A percentile compares a stretch with the other conserved stretches of the same genome.
Evolutionary conservation across 345 rosid species (phyloP).

Genomic region (Laguncularia racemosa): DNA sequence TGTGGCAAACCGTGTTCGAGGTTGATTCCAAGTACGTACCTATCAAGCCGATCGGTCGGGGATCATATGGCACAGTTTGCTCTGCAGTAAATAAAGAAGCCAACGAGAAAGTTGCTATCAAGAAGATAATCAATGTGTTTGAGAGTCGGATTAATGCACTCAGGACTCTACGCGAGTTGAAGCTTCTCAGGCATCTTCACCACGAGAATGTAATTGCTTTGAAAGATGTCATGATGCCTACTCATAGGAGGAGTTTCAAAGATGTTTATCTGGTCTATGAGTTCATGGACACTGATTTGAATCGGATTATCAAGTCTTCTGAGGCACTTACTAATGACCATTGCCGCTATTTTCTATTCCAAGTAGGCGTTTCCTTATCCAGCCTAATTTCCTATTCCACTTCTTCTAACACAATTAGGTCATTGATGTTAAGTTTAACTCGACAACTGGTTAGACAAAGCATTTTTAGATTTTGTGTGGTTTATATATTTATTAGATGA

Average conservation of each 20-base stretch:
- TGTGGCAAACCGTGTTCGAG: slow-evolving; percentile 87
- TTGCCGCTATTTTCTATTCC: slow-evolving; percentile 75
- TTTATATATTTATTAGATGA: too few species aligned
- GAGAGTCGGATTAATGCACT: slow-evolving; percentile 64
- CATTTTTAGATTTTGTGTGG: too few species aligned
- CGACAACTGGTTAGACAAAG: too few species aligned
- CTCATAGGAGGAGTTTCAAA: slow-evolving; percentile 51
- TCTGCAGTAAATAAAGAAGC: slow-evolving; percentile 60
- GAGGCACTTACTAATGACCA: slow-evolving; percentile 66
- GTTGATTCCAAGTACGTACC: slow-evolving; percentile 78
- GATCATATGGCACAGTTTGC: slow-evolving; percentile 75
- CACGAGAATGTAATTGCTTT: slow-evolving; percentile 77
- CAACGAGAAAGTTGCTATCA: slow-evolving; percentile 70
- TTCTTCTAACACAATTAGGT: too few species aligned
- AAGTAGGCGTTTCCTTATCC: slow-evolving; percentile 33
- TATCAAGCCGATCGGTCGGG: slow-evolving; percentile 78
- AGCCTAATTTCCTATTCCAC: background rate
- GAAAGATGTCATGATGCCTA: slow-evolving; percentile 81
- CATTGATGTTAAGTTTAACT: too few species aligned
- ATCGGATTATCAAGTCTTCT: slow-evolving; percentile 82
- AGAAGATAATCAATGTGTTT: slow-evolving; percentile 70
- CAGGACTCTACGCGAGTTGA: slow-evolving; percentile 72
- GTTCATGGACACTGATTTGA: slow-evolving; percentile 80
- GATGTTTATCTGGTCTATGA: slow-evolving; percentile 88
- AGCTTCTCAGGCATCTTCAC: slow-evolving; percentile 69